A percentile compares a stretch with the other conserved stretches of the same genome.
Evolutionary conservation across 139 green algal genomes (phyloP).

Genomic region (Marvania coccoides): DNA sequence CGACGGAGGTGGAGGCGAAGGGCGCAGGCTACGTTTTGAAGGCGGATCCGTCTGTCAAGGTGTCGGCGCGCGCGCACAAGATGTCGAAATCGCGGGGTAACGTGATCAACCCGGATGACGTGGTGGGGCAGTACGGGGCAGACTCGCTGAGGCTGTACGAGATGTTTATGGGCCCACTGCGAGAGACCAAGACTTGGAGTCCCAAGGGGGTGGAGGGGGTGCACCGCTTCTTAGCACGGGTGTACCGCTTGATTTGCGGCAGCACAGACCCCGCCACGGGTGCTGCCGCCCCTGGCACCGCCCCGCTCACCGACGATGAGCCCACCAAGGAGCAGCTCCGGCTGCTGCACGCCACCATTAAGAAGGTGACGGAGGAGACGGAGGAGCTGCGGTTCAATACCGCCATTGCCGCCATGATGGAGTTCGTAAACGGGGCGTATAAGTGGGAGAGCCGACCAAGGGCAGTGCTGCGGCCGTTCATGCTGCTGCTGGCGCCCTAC

Average conservation of each 20-base stretch:
- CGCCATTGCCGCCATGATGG: constrained; percentile 97
- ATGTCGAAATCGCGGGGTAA: constrained; percentile 97
- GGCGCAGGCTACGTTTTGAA: constrained; percentile 58
- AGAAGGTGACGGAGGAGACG: constrained; percentile 90
- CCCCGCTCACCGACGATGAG: constrained; percentile 12
- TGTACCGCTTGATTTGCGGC: constrained; percentile 65
- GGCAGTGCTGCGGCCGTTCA: constrained; percentile 66
- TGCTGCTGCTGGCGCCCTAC: constrained; percentile 90
- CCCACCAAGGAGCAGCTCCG: constrained; percentile 77
- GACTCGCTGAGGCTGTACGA: constrained; percentile 97
- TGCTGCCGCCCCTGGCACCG: neutral
- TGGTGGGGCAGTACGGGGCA: constrained; percentile 85
- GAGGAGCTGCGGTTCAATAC: constrained; percentile 98
- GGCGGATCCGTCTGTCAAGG: constrained; percentile 43
- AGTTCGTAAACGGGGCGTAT: constrained; percentile 91
- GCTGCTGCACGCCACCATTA: constrained; percentile 80
- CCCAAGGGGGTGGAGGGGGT: constrained; percentile 92
- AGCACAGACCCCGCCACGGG: neutral
- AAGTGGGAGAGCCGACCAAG: constrained; percentile 68
- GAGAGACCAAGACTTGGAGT: constrained; percentile 88
- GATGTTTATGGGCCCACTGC: constrained; percentile 99
- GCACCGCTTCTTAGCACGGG: constrained; percentile 88
- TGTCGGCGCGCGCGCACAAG: constrained; percentile 87
- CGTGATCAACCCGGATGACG: constrained; percentile 97
- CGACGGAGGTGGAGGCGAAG: constrained; percentile 55